phyloP scores from a whole-genome alignment of 2,329 filamentous ascomycete species.

The Aspergillus aculeatus region DNA sequence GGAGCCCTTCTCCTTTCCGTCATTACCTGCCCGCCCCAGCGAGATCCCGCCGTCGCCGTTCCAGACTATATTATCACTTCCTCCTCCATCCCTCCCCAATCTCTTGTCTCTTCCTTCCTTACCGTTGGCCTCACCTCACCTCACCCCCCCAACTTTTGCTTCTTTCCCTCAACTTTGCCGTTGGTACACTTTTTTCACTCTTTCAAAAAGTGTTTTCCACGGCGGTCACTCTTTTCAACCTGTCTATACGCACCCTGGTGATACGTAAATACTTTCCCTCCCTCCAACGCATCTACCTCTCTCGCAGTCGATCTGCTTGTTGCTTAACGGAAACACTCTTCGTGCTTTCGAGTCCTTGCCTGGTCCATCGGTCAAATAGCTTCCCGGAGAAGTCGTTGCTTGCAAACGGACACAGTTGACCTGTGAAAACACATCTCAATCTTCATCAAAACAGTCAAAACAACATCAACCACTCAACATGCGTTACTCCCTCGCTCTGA shows the following conservation, averaged over 20 bases:
- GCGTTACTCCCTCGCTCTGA: slow-evolving; percentile 36
- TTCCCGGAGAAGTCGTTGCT: slow-evolving; percentile 39
- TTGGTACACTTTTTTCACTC: slow-evolving; percentile 31
- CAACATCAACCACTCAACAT: slow-evolving; percentile 22
- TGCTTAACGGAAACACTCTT: slow-evolving; percentile 11
- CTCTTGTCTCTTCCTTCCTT: slow-evolving; percentile 19
- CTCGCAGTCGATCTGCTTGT: slow-evolving; percentile 38
- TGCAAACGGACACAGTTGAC: slow-evolving; percentile 30
- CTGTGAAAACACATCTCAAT: slow-evolving; percentile 24
- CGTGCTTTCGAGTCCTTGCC: slow-evolving; percentile 7
- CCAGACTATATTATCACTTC: slow-evolving; percentile 20
- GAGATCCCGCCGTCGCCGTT: not conserved
- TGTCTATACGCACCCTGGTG: slow-evolving; percentile 18
- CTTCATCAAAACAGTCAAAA: slow-evolving; percentile 9
- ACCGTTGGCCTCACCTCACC: slow-evolving; percentile 12
- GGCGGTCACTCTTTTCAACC: slow-evolving; percentile 36
- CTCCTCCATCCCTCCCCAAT: slow-evolving; percentile 12
- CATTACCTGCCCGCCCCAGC: slow-evolving; percentile 9
- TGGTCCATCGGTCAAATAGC: slow-evolving; percentile 19
- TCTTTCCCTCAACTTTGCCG: slow-evolving; percentile 15
- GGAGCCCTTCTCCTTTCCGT: slow-evolving; percentile 16
- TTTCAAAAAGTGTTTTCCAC: slow-evolving; percentile 30
- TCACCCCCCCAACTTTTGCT: slow-evolving; percentile 14
- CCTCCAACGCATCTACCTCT: slow-evolving; percentile 4
- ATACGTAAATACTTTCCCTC: slow-evolving; percentile 15